These are phyloP conservation scores for Backusella westeae DNA, from an alignment of 192 early-diverging fungal species.

Conservation along the genomic window DNA sequence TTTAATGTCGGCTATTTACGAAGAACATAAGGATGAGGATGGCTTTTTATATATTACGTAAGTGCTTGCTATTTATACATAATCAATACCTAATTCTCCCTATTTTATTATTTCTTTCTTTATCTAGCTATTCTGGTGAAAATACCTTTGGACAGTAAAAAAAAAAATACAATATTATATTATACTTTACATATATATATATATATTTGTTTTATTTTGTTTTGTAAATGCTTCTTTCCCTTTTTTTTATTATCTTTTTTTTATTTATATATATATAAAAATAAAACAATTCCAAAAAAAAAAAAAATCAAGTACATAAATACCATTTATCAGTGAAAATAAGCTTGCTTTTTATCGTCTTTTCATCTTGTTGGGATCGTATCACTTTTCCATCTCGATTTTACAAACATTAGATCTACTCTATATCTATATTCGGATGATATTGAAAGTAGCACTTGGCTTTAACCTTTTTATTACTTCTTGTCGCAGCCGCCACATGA, in stretches of 20 bases:
- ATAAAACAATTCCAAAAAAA: not conserved
- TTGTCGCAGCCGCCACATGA: not conserved
- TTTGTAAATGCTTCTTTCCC: not conserved
- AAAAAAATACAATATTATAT: too few species aligned
- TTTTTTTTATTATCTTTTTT: not conserved
- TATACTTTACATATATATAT: not conserved
- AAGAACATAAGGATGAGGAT: constrained; percentile 97
- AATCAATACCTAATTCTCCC: too few species aligned
- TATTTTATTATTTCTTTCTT: not conserved
- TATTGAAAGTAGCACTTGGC: not conserved
- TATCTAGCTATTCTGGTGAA: constrained; percentile 67
- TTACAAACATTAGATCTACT: not conserved
- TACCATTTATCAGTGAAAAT: too few species aligned
- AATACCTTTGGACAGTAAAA: constrained; percentile 70
- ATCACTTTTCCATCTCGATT: not conserved
- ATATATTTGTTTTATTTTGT: not conserved
- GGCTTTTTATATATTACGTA: constrained; percentile 93
- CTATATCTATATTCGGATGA: not conserved
- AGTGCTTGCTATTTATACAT: not conserved
- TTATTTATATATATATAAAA: not conserved
- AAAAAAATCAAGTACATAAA: not conserved
- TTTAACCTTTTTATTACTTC: too few species aligned
- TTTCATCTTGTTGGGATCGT: not conserved
- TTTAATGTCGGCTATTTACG: constrained; percentile 91
- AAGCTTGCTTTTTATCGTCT: too few species aligned